Base-by-base conservation (phyloP, 2,329 filamentous ascomycete genomes). In the Ciborinia camelliae region DNA sequence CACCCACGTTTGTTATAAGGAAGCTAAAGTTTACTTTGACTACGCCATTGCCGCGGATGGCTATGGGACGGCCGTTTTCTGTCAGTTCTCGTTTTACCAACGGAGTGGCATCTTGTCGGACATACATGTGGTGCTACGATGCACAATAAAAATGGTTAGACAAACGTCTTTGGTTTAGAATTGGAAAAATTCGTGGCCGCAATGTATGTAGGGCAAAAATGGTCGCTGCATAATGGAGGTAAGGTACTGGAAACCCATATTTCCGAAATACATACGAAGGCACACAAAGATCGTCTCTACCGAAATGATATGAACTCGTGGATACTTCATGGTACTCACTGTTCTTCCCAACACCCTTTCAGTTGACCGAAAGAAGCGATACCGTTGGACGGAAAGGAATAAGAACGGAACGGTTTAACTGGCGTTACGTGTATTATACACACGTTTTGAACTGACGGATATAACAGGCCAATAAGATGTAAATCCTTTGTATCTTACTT, bases 281-380 rank as follows among this genome's bases (percentile, higher is more conserved):
- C 20, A 47, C 41, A 59, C 30, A 47, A 26, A 12, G 4, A 12
- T 26, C 8, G 14, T 26, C 28, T 48, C 41, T 14, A 23, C 30
- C 41, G n/a, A 26, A 59, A 47, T 18, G n/a, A 26, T 26, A n/a
- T 47, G 55, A 37, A 35, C 41, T 59, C 30, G 28, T 59, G 55
- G 55, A 30, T 59, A 23, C 41, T 59, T 47, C 55, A 48, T 28
- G 41, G 41, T 20, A 35, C 41, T 30, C 43, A 8, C 15, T 26
- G 10, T 26, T 35, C 28, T 47, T 47, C n/a, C 20, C 7, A 23
- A 12, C 9, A 3, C 5, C n/a, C 35, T 58, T 20, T 26, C 8
- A 12, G 47, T 20, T 18, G 15, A 26, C 28, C 18, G 20, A 47
- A 26, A 8, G 30, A 26, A 18, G 20, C 30, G n/a, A 18, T 35